Base-by-base conservation (phyloP, 2,329 filamentous ascomycete species). In the Polytolypa hystricis region DNA sequence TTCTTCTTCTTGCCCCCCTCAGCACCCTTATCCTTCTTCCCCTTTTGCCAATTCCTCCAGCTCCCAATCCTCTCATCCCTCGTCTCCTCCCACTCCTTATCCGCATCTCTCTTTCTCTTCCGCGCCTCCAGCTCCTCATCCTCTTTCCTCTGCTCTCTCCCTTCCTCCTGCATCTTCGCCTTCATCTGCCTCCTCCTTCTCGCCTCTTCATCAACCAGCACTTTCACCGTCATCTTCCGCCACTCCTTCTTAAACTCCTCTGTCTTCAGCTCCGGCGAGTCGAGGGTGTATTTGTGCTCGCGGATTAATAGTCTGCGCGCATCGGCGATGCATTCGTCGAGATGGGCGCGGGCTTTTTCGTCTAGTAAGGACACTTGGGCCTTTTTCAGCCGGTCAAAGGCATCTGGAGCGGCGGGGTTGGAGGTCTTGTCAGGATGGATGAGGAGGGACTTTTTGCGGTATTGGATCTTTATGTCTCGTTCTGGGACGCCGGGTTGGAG, bases 381-480 rank as follows among this genome's bases (percentile, higher is more conserved):
- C 63, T 96, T 95, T 55, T 94, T 94, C 18, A 98, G 73, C 7
- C 89, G 79, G 63, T 98, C 91, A 56, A 98, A 98, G 47, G 91
- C 91, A 52, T 96, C 91, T 3, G 91, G 89, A 0, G 91, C 91
- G 33, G 71, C 74, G 0, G 85, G 81, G 56, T 98, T 96, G 54
- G 79, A 79, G 39, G 91, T 95, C 62, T 98, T 98, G 69, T 98
- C 91, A 5, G 91, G 91, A 67, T 98, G 91, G 67, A 98, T 96
- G 33, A 98, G 78, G 39, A 98, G 79, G n/a, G 91, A 98, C 63
- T 95, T 96, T 53, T 85, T 87, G 69, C 91, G 87, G 66, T 96
- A 98, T 48, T 76, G 75, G 49, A 80, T 69, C 65, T 95, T 96
- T 70, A 98, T 96, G 65, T 96, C 91, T 41, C 84, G 87, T 51